phyloP scores from a whole-genome alignment of 75 land plant species.

The Sequoia sempervirens region DNA sequence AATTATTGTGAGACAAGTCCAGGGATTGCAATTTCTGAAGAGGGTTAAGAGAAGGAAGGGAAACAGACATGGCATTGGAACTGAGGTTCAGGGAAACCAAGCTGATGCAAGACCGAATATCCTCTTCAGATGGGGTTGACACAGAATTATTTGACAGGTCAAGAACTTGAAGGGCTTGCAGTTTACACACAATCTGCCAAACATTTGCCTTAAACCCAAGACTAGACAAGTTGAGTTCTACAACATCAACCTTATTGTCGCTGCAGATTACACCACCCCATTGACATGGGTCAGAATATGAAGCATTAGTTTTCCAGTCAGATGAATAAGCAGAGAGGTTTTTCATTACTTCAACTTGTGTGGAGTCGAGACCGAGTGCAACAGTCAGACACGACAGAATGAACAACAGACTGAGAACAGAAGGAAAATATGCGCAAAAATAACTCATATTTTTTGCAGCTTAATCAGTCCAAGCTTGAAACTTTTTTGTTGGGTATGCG shows the following conservation, averaged over 20 bases:
- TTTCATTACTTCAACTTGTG: neutral
- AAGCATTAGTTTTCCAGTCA: too few species aligned
- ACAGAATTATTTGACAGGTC: neutral
- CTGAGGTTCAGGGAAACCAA: constrained; percentile 23
- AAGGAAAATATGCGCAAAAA: neutral
- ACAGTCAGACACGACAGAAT: neutral
- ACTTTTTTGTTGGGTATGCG: neutral
- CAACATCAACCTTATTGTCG: neutral
- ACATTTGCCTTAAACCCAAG: neutral
- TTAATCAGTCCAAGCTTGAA: neutral
- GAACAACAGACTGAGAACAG: constrained; percentile 3
- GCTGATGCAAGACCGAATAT: neutral
- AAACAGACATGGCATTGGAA: constrained; percentile 21
- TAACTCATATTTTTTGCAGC: neutral
- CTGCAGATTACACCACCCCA: constrained; percentile 6
- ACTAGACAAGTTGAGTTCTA: neutral
- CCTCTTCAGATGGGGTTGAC: neutral
- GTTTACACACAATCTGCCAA: neutral
- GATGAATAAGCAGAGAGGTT: neutral
- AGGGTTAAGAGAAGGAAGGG: constrained; percentile 12
- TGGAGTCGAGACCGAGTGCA: neutral
- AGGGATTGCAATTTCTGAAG: constrained; percentile 11
- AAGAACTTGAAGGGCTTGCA: neutral
- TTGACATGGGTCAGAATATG: neutral
- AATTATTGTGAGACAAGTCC: constrained; percentile 12